Evolutionary conservation across 106 monocot genomes (phyloP).

Genomic region (Hemerocallis citrina): DNA sequence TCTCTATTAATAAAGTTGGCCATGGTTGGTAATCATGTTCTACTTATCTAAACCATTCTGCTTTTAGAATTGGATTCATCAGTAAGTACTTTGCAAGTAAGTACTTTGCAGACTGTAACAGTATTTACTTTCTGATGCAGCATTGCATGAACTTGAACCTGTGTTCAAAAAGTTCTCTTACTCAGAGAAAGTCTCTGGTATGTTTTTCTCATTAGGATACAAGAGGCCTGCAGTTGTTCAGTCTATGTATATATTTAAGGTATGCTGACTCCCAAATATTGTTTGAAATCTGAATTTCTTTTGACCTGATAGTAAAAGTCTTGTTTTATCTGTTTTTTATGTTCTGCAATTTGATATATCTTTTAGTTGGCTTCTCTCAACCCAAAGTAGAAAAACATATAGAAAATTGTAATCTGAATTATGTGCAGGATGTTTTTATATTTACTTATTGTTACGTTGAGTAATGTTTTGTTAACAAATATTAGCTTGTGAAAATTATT

Average conservation of each 20-base stretch:
- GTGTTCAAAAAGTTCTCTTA: constrained; percentile 68
- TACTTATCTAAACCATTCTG: background rate
- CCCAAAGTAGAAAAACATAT: no score
- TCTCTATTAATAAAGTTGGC: constrained; percentile 99
- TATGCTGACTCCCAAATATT: no score
- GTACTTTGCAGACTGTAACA: background rate
- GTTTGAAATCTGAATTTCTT: no score
- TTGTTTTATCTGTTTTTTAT: no score
- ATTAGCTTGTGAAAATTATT: no score
- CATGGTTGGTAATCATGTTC: constrained; percentile 68
- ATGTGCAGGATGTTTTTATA: no score
- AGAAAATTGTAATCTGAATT: no score
- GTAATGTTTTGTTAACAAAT: no score
- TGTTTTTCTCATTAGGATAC: constrained; percentile 64
- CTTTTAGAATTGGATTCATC: background rate
- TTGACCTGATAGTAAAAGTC: no score
- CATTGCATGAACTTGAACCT: constrained; percentile 88
- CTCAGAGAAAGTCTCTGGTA: constrained; percentile 52
- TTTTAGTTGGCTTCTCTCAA: background rate
- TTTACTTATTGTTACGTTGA: no score
- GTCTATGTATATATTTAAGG: constrained; percentile 99
- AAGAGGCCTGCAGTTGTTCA: constrained; percentile 87
- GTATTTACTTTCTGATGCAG: constrained; percentile 29
- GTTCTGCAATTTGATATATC: background rate
- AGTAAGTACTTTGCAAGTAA: no score